phyloP scores from a whole-genome alignment of 2,329 filamentous ascomycete genomes.

The Aquanectria penicillioides region DNA sequence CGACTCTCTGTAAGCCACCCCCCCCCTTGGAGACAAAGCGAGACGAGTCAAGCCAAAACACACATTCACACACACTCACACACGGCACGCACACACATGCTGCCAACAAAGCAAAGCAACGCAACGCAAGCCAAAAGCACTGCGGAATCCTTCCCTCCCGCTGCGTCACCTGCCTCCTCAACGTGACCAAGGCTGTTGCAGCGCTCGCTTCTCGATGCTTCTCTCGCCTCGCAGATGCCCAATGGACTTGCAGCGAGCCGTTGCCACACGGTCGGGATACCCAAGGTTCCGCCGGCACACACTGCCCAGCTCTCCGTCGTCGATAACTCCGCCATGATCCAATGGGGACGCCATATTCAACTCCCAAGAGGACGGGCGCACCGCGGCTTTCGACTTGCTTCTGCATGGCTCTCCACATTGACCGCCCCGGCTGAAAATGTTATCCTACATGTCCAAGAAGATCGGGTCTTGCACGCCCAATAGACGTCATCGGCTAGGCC shows the following conservation, averaged over 20 bases:
- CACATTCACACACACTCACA: background rate
- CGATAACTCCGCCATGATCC: slow-evolving; percentile 18
- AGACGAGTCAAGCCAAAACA: too few relatives aligned
- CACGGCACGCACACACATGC: too few relatives aligned
- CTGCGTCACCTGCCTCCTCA: slow-evolving; percentile 13
- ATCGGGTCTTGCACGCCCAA: background rate
- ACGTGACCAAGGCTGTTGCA: slow-evolving; percentile 22
- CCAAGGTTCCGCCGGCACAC: slow-evolving; percentile 24
- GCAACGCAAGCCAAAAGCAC: too few relatives aligned
- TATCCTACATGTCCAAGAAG: slow-evolving; percentile 4
- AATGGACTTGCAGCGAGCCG: slow-evolving; percentile 18
- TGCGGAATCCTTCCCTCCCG: slow-evolving; percentile 6
- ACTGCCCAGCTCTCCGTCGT: slow-evolving; percentile 14
- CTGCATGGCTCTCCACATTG: slow-evolving; percentile 6
- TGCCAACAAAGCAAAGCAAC: slow-evolving; percentile 19
- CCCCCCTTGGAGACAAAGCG: too few relatives aligned
- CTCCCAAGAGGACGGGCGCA: background rate
- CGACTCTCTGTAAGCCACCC: too few relatives aligned
- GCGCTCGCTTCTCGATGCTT: slow-evolving; percentile 30
- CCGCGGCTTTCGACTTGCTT: background rate
- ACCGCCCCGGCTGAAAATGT: slow-evolving; percentile 4
- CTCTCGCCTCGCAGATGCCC: slow-evolving; percentile 13
- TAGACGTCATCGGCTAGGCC: background rate
- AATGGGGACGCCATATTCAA: slow-evolving; percentile 17
- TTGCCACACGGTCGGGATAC: slow-evolving; percentile 33